Base-by-base conservation (phyloP, 2,329 filamentous ascomycete genomes). In the Alternaria panax region DNA sequence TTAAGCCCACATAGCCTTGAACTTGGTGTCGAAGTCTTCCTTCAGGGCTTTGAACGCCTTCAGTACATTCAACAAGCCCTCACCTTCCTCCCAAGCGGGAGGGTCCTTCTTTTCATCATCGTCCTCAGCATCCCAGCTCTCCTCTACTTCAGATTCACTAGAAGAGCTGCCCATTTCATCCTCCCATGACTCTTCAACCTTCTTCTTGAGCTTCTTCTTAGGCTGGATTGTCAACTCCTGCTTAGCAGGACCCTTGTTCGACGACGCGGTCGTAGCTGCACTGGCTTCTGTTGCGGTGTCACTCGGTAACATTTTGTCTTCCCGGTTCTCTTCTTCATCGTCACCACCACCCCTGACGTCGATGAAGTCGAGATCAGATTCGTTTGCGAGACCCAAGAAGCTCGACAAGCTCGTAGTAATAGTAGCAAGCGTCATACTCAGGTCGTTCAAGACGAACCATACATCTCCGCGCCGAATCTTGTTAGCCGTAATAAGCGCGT, bases 391-490 rank as follows among this genome's bases (percentile, higher is more conserved):
- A 20, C 84, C 83, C 63, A 88, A 79, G 66, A 88, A 85, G 62
- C 85, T 85, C 6, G 81, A 81, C 2, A 91, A 74, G 47, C 85
- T 87, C 0, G 88, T 88, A 32, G 91, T 85, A 64, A 95, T 91
- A 9, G 92, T 92, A 0, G 90, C 89, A 0, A 92, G 80, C 0
- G 89, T 80, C 54, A 87, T 80, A 14, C 85, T 87, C 73, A 88
- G 88, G 69, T 90, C 85, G 60, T 92, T 91, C 2, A 93, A 81
- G 2, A 85, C 71, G 68, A 90, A 93, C 91, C 90, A 93, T 8
- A 92, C 83, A 46, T 92, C 89, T 5, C 86, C 85, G 1, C 80
- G 78, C 43, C 85, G 86, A 70, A 94, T 88, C 3, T 84, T 82
- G 71, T 94, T 93, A 28, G 87, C 89, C 0, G 75, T 78, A 12